phyloP scores from a whole-genome alignment of 108 stramenopile species.

The Heterococcus sp. region DNA sequence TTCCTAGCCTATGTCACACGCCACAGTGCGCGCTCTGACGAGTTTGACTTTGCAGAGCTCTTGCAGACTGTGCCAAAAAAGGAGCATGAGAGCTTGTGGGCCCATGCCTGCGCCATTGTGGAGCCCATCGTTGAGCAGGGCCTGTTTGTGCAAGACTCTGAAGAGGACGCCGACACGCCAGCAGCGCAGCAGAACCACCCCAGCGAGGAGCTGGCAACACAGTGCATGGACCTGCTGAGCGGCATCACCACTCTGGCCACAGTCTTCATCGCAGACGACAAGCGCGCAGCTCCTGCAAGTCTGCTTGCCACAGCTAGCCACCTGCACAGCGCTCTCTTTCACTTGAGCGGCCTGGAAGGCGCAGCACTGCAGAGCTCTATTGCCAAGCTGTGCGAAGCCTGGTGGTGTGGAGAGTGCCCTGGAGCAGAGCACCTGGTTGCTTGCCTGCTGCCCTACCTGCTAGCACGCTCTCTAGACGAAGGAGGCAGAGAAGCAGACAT shows the following conservation, averaged over 20 bases:
- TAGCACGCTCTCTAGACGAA: conserved; percentile 57
- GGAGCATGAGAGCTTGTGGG: conserved; percentile 25
- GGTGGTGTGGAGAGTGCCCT: conserved; percentile 71
- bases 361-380: conserved; percentile 60
- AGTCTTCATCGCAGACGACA: conserved; percentile 2
- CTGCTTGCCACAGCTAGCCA: conserved; percentile 62
- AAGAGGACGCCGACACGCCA: not conserved
- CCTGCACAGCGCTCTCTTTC: conserved; percentile 70
- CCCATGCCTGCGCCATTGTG: not conserved
- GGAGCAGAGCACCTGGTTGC: conserved; percentile 70
- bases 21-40: conserved; percentile 2
- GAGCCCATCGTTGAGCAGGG: conserved; percentile 11
- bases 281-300: conserved; percentile 52
- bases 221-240: conserved; percentile 4
- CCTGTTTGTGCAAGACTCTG: not conserved
- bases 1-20: conserved; percentile 2
- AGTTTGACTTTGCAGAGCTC: conserved; percentile 14
- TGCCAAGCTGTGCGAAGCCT: conserved; percentile 73
- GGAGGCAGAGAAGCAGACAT: conserved; percentile 69
- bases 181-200: not conserved
- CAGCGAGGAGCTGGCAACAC: not conserved
- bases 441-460: conserved; percentile 72
- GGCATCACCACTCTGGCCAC: not conserved
- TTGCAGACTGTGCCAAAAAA: conserved; percentile 30
- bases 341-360: conserved; percentile 64